A percentile compares a stretch with the other conserved stretches of the same genome.
phyloP scores from a whole-genome alignment of 2,329 filamentous ascomycete species.

The Rutstroemia sp. region DNA sequence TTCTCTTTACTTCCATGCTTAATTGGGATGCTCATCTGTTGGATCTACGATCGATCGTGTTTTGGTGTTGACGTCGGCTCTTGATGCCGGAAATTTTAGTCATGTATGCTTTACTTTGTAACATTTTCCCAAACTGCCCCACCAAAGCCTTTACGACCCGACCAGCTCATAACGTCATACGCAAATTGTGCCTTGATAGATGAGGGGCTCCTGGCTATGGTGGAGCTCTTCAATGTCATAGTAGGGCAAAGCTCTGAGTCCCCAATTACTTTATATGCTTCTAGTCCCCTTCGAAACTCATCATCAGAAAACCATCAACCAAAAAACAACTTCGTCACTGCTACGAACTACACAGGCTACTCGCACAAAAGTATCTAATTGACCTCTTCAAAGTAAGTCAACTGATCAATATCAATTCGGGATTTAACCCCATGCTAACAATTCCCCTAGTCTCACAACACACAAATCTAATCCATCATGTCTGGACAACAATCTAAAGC shows the following conservation, averaged over 20 bases:
- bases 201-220: background rate
- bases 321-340: background rate
- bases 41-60: background rate
- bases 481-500: conserved; percentile 41
- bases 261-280: background rate
- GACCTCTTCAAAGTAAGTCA: background rate
- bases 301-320: background rate
- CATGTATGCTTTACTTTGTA: background rate
- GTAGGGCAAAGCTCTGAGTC: background rate
- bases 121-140: background rate
- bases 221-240: conserved; percentile 6
- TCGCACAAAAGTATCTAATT: background rate
- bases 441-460: background rate
- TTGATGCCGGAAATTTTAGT: background rate
- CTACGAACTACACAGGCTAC: background rate
- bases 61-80: background rate
- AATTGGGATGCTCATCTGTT: background rate
- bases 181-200: background rate
- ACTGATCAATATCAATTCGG: no score
- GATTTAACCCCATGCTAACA: background rate
- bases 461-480: conserved; percentile 15
- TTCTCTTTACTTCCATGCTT: background rate
- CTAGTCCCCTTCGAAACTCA: background rate
- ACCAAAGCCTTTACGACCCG: background rate
- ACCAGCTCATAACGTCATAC: background rate